Conservation (phyloP, 1,284 basidiomycete genomes). For the Erythrobasidium hasegawianum region DNA sequence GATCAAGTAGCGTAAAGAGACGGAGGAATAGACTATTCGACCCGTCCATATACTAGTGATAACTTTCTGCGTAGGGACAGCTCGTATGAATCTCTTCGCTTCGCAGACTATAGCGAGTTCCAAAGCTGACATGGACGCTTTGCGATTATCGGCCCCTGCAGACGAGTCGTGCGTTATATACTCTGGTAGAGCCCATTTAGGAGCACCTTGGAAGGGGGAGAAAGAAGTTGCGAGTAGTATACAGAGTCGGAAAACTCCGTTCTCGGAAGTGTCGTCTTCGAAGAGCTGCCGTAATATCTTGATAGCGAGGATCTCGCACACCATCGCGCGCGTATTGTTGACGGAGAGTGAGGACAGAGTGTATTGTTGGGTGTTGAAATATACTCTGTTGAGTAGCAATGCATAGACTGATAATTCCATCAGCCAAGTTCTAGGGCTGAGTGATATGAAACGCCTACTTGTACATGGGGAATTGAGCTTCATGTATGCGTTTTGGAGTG, state of each 20-base stretch:
- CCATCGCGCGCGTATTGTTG: conserved; percentile 38
- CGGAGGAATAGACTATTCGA: conserved; percentile 45
- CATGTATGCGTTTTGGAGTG: conserved; percentile 32
- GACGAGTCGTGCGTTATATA: neutral
- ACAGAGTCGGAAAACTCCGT: conserved; percentile 40
- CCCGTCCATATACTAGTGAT: conserved; percentile 45
- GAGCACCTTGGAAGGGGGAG: conserved; percentile 44
- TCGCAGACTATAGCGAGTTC: conserved; percentile 34
- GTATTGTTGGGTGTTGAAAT: conserved; percentile 31
- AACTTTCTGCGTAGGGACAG: conserved; percentile 38
- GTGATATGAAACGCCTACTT: conserved; percentile 15
- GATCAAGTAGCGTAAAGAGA: conserved; percentile 44
- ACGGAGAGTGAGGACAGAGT: conserved; percentile 24
- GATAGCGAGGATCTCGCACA: conserved; percentile 46
- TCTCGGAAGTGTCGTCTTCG: conserved; percentile 31
- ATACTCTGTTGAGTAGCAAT: conserved; percentile 34
- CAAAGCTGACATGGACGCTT: conserved; percentile 29
- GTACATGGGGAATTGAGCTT: conserved; percentile 31
- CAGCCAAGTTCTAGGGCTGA: neutral
- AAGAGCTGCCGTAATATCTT: conserved; percentile 40
- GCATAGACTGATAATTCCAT: conserved; percentile 18
- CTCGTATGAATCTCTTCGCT: conserved; percentile 35
- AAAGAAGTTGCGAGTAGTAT: conserved; percentile 42
- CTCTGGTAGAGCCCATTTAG: conserved; percentile 30
- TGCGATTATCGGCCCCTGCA: conserved; percentile 10